Evolutionary conservation across 2,329 filamentous ascomycete genomes (phyloP), one percentile per base, ranked within the genome.

Genomic region (Cercospora sp.): DNA sequence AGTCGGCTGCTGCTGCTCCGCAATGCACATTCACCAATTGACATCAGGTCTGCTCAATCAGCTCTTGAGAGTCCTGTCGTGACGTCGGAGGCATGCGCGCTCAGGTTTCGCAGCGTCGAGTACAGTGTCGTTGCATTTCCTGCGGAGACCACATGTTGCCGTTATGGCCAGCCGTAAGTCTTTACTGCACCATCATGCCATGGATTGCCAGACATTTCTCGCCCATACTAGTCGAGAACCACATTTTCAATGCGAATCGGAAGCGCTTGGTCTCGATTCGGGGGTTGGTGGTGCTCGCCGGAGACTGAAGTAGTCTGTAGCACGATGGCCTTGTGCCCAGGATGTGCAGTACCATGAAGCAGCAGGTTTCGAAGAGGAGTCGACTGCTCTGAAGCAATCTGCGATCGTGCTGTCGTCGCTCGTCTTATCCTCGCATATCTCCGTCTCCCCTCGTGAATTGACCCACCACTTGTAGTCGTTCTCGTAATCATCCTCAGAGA

Each of bases 381-480:
- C 49, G 49, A 37, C 21, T 16, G 16, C 32, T 16, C 37, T 30
- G 43, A 55, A 30, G 40, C n/a, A n/a, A 30, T 18, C 10, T 37
- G 21, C 59, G 24, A 30, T 40, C 16, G 30, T 28, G 26, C n/a
- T n/a, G n/a, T 55, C 30, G 13, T 40, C 21, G 16, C 4, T 57
- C 8, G 53, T 63, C 58, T 63, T 18, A 9, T 59, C 57, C 18
- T 45, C 67, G 28, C 28, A 45, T 51, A 58, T 67, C 34, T 69
- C 65, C 40, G 67, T 69, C 34, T 67, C 65, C 24, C 66, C 68
- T 49, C 65, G 65, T 26, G 61, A 53, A 40, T 67, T 70, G 34
- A 65, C 65, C 68, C 68, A 70, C 65, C 68, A 70, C 49, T 62
- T 49, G 30, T 63, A 63, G 55, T 68, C 61, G 18, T 57, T 67